A percentile compares a stretch with the other conserved stretches of the same genome.
Conservation (phyloP, 306 rosid genomes). For the Vigna trinervia region DNA sequence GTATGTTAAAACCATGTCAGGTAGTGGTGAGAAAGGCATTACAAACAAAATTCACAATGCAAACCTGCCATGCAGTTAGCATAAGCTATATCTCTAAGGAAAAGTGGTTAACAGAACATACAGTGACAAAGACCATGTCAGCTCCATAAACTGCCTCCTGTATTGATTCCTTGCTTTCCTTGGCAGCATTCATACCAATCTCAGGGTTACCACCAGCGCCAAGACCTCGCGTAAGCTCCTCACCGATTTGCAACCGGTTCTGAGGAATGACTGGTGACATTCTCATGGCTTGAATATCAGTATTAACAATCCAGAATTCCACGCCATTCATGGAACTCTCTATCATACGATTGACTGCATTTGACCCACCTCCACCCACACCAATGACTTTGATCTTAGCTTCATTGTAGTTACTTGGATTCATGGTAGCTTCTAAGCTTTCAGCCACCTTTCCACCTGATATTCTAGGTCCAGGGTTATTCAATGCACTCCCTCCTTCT, state of each 20-base stretch:
- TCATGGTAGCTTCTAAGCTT: constrained; percentile 55
- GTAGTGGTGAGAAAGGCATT: not conserved
- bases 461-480: constrained; percentile 62
- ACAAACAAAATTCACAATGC: constrained; percentile 30
- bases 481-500: constrained; percentile 60
- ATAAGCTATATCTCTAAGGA: constrained; percentile 45
- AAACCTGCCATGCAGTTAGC: constrained; percentile 31
- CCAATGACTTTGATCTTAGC: constrained; percentile 95
- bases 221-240: constrained; percentile 97
- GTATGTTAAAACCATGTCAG: constrained; percentile 25
- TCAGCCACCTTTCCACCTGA: constrained; percentile 61
- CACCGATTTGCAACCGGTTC: constrained; percentile 90
- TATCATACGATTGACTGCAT: constrained; percentile 97
- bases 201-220: constrained; percentile 99
- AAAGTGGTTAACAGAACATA: constrained; percentile 55
- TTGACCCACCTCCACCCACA: constrained; percentile 97
- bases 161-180: constrained; percentile 85
- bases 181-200: constrained; percentile 98
- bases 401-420: constrained; percentile 63
- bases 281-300: constrained; percentile 94
- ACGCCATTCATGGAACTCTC: constrained; percentile 98
- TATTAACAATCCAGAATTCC: constrained; percentile 96
- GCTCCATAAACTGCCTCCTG: constrained; percentile 92
- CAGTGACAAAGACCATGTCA: constrained; percentile 98
- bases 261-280: constrained; percentile 89